These are phyloP conservation scores for Raffaelea arxii DNA, from an alignment of 2,329 filamentous ascomycete genomes.

Conservation along the genomic window DNA sequence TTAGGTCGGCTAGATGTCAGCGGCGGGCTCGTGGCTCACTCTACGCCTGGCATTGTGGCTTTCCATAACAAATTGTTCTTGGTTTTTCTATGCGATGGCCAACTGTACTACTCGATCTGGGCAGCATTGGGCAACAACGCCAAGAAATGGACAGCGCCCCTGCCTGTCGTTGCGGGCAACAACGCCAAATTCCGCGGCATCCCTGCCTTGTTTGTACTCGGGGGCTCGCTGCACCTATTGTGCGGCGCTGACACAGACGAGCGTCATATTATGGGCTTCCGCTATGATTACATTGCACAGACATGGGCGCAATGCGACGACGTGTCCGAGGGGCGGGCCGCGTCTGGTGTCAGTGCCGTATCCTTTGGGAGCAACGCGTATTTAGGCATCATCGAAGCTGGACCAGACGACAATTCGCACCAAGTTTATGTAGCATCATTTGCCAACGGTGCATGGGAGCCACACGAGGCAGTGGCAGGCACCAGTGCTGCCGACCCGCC, in stretches of 20 bases:
- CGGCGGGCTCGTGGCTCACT: conserved; percentile 15
- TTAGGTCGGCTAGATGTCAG: conserved; percentile 15
- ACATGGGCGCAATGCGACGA: conserved; percentile 21
- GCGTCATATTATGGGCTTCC: conserved; percentile 20
- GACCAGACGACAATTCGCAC: conserved; percentile 11
- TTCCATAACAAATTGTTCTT: conserved; percentile 26
- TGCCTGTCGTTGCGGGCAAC: conserved; percentile 5
- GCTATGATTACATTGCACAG: conserved; percentile 18
- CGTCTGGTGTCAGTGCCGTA: conserved; percentile 22
- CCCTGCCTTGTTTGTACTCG: conserved; percentile 23
- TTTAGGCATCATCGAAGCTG: conserved; percentile 18
- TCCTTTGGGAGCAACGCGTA: conserved; percentile 22
- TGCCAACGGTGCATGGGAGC: conserved; percentile 12
- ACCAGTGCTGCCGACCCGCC: conserved; percentile 15
- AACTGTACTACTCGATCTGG: conserved; percentile 19
- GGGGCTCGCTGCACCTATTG: conserved; percentile 21
- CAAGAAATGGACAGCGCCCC: conserved; percentile 11
- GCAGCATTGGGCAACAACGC: conserved; percentile 13
- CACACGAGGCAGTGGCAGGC: conserved; percentile 14
- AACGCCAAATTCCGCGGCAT: conserved; percentile 19
- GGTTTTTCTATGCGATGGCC: conserved; percentile 18
- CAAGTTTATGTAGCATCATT: conserved; percentile 15
- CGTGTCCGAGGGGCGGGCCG: conserved; percentile 22
- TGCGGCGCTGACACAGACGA: conserved; percentile 17
- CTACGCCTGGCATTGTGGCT: conserved; percentile 20